Percentiles rank a stretch among this genome's conserved stretches.
phyloP scores from a whole-genome alignment of 2,329 filamentous ascomycete genomes.

The Didymella glomerata region DNA sequence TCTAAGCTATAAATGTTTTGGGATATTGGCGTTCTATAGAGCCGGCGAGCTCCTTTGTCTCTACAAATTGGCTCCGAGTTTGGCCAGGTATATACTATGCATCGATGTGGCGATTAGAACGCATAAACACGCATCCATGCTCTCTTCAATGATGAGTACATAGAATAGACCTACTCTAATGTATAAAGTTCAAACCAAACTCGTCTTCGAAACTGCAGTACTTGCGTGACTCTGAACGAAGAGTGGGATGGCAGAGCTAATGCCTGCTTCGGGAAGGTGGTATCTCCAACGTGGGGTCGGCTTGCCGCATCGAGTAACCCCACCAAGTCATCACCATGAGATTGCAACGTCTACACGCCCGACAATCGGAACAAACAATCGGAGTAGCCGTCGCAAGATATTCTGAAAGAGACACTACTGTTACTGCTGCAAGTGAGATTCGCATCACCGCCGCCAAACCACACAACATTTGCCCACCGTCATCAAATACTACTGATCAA shows the following conservation, averaged over 20 bases:
- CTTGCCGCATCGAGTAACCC: slow-evolving; percentile 13
- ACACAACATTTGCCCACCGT: neutral
- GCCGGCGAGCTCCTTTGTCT: slow-evolving; percentile 14
- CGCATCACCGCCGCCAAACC: neutral
- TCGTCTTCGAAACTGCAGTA: neutral
- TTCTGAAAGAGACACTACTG: neutral
- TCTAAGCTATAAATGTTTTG: slow-evolving; percentile 56
- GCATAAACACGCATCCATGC: slow-evolving; percentile 1
- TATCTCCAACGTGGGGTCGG: slow-evolving; percentile 20
- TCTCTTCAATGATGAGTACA: slow-evolving; percentile 10
- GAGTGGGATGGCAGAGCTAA: slow-evolving; percentile 14
- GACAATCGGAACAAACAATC: neutral
- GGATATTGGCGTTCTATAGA: slow-evolving; percentile 6
- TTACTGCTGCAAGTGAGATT: neutral
- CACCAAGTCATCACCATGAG: slow-evolving; percentile 5
- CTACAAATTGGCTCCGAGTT: slow-evolving; percentile 1
- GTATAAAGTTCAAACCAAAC: slow-evolving; percentile 10
- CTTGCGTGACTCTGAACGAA: neutral
- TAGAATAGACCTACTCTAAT: slow-evolving; percentile 16
- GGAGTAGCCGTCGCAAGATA: neutral
- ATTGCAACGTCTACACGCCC: neutral
- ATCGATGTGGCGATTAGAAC: slow-evolving; percentile 3
- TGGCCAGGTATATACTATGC: slow-evolving; percentile 16
- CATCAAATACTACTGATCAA: neutral
- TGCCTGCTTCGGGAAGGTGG: slow-evolving; percentile 20